Percentiles rank a stretch among this genome's conserved stretches.
These are phyloP conservation scores for Paramecium bursaria DNA, from an alignment of 73 alveolate species.

Conservation along the genomic window DNA sequence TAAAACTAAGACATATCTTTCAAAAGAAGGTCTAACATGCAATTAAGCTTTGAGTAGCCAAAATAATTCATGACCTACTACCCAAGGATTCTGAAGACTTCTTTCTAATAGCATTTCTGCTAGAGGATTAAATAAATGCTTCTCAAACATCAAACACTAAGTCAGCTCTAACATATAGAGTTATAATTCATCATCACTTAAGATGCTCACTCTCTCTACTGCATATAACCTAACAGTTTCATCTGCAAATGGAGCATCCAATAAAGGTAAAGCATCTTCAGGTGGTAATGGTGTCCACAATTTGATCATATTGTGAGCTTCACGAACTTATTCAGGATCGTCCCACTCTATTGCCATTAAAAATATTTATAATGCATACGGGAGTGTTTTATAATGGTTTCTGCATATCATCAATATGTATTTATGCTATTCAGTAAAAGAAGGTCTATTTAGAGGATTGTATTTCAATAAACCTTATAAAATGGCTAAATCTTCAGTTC, in stretches of 20 bases:
- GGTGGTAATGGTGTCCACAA: conserved; percentile 87
- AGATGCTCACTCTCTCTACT: conserved; percentile 86
- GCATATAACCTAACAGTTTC: conserved; percentile 87
- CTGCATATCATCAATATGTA: conserved; percentile 71
- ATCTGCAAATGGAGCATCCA: conserved; percentile 88
- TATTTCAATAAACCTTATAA: conserved; percentile 57
- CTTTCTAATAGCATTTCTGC: conserved; percentile 96
- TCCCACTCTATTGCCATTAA: conserved; percentile 74
- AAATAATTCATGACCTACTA: conserved; percentile 94
- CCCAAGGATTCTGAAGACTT: conserved; percentile 88
- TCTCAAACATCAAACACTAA: conserved; percentile 93
- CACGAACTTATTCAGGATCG: conserved; percentile 73
- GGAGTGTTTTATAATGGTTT: conserved; percentile 71
- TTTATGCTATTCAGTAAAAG: conserved; percentile 68
- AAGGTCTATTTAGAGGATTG: conserved; percentile 71
- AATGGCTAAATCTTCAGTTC: conserved; percentile 72
- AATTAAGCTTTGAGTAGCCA: conserved; percentile 86
- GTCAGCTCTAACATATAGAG: conserved; percentile 93
- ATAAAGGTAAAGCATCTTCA: conserved; percentile 88
- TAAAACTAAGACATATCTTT: conserved; percentile 80
- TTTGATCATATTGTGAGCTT: conserved; percentile 73
- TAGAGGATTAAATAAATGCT: conserved; percentile 89
- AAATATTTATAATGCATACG: conserved; percentile 69
- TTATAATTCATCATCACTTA: conserved; percentile 93
- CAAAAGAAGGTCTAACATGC: conserved; percentile 82